Evolutionary conservation across 2,329 filamentous ascomycete genomes (phyloP), one percentile per base, ranked within the genome.

Genomic region (Xylariaceae sp.): DNA sequence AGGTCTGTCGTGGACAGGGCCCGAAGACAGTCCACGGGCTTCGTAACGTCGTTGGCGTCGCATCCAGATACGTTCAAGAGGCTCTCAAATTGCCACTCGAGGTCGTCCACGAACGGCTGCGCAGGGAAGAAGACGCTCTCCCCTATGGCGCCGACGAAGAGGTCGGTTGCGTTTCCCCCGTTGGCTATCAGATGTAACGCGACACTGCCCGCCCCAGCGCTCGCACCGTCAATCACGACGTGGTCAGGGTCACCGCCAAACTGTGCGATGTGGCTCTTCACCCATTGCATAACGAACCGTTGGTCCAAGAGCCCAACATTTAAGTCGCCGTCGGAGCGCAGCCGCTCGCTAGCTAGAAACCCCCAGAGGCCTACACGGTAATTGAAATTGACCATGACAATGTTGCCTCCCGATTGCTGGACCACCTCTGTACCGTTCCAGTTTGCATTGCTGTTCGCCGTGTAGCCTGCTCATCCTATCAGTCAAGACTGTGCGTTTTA

Each of bases 281-380:
- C 72, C 83, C 83, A 86, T 37, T 74, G 56, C 34, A 87, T 57
- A 2, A 76, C 65, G 19, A 75, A 69, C 15, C 79, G 68, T 61
- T 85, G 80, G 51, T 87, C 82, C 3, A 83, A 65, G 7, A 86
- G 59, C 0, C 83, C 83, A 2, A 65, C 77, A 53, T 87, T 86
- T 8, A 84, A 65, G 37, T 73, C 69, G 1, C 81, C 81, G 48
- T 78, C 64, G 4, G 64, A 55, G 29, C 71, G 68, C 9, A 85
- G 67, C 22, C 72, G 64, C 30, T 78, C 70, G 35, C 78, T 73
- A 0, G 78, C 73, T 1, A 86, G 66, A 50, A 85, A 86, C 0
- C 81, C 82, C 51, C 76, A 76, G 0, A 77, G 63, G 0, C 79
- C 79, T 6, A 85, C 75, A 6, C 81, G 72, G 53, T 83, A 83